These are phyloP conservation scores for Chaetomiaceae sp. DNA, from an alignment of 2,329 filamentous ascomycete genomes.

Conservation along the genomic window DNA sequence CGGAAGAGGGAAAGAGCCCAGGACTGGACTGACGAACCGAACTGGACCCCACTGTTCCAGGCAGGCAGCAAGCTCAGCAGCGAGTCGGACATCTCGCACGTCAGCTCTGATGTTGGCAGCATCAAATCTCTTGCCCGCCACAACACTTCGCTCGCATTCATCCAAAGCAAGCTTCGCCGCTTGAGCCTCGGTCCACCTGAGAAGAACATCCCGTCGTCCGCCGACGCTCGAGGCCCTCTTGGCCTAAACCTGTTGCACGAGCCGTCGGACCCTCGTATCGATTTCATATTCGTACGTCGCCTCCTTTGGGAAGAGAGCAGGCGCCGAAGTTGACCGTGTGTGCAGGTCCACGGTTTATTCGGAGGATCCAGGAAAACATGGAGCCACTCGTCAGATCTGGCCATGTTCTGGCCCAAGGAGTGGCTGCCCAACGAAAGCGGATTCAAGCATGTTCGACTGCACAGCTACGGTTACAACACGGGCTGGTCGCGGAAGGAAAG, in stretches of 20 bases:
- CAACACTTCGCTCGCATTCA: not conserved
- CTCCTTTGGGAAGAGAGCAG: too few species aligned
- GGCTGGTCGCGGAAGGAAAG: conserved; percentile 6
- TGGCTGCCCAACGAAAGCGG: conserved; percentile 31
- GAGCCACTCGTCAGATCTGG: conserved; percentile 30
- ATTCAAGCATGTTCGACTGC: conserved; percentile 26
- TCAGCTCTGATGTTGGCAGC: too few species aligned
- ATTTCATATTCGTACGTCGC: conserved; percentile 2
- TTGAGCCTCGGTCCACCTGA: not conserved
- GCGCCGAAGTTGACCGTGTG: not conserved
- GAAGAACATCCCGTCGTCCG: not conserved
- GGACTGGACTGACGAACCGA: too few species aligned
- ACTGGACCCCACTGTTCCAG: too few species aligned
- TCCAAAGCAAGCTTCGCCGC: not conserved
- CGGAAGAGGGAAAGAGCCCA: too few species aligned
- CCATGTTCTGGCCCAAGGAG: conserved; percentile 36
- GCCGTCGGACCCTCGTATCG: not conserved
- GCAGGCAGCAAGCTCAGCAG: too few species aligned
- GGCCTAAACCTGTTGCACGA: not conserved
- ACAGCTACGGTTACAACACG: conserved; percentile 29
- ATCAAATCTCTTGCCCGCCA: not conserved
- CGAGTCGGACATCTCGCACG: too few species aligned
- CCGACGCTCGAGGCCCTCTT: not conserved
- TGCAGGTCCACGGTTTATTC: conserved; percentile 35
- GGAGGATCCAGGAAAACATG: conserved; percentile 39